A percentile compares a stretch with the other conserved stretches of the same genome.
These are phyloP conservation scores for Lycium ferocissimum DNA, from an alignment of 257 asterid genomes.

Conservation along the genomic window DNA sequence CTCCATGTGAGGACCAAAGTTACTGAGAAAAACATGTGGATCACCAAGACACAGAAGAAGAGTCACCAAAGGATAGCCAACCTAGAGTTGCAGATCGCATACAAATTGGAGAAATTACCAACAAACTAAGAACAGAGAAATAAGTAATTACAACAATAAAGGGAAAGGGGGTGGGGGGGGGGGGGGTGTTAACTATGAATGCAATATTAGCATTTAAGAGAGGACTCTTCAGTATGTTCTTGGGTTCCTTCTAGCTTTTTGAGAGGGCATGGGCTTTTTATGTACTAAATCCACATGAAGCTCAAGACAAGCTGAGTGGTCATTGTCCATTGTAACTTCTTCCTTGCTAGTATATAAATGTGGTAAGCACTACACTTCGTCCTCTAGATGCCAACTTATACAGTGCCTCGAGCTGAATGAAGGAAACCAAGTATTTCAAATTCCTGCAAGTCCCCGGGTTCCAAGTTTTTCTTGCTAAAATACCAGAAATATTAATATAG, in stretches of 20 bases:
- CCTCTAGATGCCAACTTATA: slow-evolving; percentile 12
- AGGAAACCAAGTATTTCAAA: slow-evolving; percentile 17
- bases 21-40: slow-evolving; percentile 82
- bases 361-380: neutral
- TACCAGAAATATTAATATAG: neutral
- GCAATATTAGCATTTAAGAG: neutral
- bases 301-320: slow-evolving; percentile 6
- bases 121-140: slow-evolving; percentile 22
- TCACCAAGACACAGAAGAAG: slow-evolving; percentile 99
- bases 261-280: neutral
- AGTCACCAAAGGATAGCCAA: slow-evolving; percentile 97
- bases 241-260: neutral
- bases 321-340: neutral
- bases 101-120: slow-evolving; percentile 28
- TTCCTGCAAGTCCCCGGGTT: neutral
- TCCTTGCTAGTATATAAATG: neutral
- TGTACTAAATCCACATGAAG: slow-evolving; percentile 21
- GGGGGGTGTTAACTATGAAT: too few relatives aligned
- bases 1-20: slow-evolving; percentile 97
- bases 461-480: neutral
- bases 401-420: neutral
- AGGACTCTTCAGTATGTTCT: slow-evolving; percentile 24
- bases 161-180: neutral
- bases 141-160: neutral
- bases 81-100: slow-evolving; percentile 50